A percentile compares a stretch with the other conserved stretches of the same genome.
Conservation (phyloP, 257 asterid species). For the Fraxinus cuspidata region DNA sequence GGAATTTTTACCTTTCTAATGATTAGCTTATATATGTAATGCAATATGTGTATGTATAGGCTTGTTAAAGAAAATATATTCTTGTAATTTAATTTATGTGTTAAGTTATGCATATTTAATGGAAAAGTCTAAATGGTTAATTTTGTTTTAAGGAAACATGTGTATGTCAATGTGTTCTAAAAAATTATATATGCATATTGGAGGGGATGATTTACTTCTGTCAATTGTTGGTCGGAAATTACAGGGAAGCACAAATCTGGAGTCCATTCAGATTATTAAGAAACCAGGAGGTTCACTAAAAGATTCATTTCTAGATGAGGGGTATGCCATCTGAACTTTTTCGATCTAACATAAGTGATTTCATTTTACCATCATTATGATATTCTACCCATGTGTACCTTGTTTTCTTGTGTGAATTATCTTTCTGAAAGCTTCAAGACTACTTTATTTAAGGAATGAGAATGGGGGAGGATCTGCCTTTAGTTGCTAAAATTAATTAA, state of each 20-base stretch:
- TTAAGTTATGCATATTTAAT: no score
- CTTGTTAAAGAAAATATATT: no score
- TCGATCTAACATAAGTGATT: not conserved
- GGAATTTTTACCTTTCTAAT: no score
- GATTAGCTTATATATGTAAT: no score
- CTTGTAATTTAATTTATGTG: no score
- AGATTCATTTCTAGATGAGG: conserved; percentile 90
- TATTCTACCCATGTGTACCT: not conserved
- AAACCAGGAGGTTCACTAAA: conserved; percentile 87
- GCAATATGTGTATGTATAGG: no score
- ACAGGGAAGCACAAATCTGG: conserved; percentile 94
- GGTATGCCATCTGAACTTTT: conserved; percentile 42
- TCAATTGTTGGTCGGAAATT: conserved; percentile 25
- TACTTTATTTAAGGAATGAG: not conserved
- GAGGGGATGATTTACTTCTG: no score
- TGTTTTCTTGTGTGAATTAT: not conserved
- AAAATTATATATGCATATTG: no score
- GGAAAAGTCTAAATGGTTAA: no score
- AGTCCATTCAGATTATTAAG: conserved; percentile 88
- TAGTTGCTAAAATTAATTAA: not conserved
- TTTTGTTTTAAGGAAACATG: no score
- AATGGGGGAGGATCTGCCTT: not conserved
- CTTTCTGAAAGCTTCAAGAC: not conserved
- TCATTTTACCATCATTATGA: not conserved
- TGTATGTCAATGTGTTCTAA: no score